Conservation (phyloP, 1,284 basidiomycete genomes). For the Malassezia sympodialis region DNA sequence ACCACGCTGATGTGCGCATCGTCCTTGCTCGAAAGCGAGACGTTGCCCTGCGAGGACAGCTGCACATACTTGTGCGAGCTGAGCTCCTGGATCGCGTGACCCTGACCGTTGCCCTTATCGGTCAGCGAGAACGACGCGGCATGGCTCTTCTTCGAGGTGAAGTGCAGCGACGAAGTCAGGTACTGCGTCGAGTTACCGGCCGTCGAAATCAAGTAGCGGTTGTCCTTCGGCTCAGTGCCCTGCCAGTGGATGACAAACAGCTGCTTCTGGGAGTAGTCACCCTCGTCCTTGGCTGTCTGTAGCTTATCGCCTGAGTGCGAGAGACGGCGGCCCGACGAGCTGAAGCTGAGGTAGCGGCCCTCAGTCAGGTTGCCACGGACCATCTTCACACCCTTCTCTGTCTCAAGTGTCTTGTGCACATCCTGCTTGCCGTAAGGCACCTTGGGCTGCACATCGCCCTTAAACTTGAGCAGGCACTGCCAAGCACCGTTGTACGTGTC, state of each 20-base stretch:
- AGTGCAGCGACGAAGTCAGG: background rate
- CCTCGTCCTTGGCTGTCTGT: background rate
- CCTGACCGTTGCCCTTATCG: conserved; percentile 4
- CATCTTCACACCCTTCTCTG: conserved; percentile 22
- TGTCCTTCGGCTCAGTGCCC: conserved; percentile 11
- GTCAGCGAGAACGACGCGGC: background rate
- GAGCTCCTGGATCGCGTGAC: background rate
- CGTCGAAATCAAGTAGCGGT: conserved; percentile 6
- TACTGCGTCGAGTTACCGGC: background rate
- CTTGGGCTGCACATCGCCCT: conserved; percentile 10
- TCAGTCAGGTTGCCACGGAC: conserved; percentile 27
- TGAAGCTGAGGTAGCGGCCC: conserved; percentile 25
- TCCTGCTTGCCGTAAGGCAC: conserved; percentile 11
- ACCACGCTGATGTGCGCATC: background rate
- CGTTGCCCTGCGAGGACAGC: background rate
- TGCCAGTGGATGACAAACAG: conserved; percentile 15
- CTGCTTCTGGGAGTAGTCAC: background rate
- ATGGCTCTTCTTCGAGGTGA: background rate
- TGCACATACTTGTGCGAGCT: conserved; percentile 2
- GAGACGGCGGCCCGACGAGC: conserved; percentile 17
- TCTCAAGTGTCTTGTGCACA: conserved; percentile 13
- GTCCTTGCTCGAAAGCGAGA: background rate
- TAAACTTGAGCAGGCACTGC: conserved; percentile 13
- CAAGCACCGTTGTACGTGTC: conserved; percentile 20
- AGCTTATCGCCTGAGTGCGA: background rate